These are phyloP conservation scores for Babesia ovata DNA, from an alignment of 169 alveolate genomes.

Conservation along the genomic window DNA sequence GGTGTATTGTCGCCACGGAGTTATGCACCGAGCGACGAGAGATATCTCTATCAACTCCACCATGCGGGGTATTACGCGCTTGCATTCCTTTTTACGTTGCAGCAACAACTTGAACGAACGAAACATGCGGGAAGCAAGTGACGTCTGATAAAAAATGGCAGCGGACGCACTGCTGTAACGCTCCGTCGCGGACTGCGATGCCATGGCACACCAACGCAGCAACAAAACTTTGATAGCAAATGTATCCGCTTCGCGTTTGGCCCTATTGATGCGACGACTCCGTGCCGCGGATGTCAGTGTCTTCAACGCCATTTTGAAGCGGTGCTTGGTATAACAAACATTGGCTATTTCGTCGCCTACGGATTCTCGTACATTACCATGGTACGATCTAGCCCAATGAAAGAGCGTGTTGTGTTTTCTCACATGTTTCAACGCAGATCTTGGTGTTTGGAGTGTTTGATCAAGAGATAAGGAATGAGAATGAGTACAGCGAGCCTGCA, in stretches of 20 bases:
- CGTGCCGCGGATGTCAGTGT: constrained; percentile 14
- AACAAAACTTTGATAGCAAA: constrained; percentile 12
- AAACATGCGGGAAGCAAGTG: constrained; percentile 18
- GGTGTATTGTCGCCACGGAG: constrained; percentile 16
- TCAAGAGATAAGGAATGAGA: background rate
- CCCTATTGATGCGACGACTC: constrained; percentile 2
- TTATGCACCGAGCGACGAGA: background rate
- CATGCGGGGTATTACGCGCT: background rate
- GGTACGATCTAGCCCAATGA: constrained; percentile 43
- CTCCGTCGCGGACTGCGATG: constrained; percentile 1
- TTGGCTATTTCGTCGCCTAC: constrained; percentile 28
- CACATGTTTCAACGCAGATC: background rate
- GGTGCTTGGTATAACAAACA: constrained; percentile 17
- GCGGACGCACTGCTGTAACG: constrained; percentile 12
- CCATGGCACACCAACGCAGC: constrained; percentile 24
- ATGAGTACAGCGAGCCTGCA: background rate
- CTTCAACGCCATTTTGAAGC: constrained; percentile 8
- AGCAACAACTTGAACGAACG: constrained; percentile 7
- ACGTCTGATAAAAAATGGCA: constrained; percentile 24
- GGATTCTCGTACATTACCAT: constrained; percentile 20
- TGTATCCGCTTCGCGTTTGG: constrained; percentile 16
- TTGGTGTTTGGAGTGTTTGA: background rate
- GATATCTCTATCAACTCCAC: constrained; percentile 17
- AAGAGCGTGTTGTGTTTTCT: constrained; percentile 2
- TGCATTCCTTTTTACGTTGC: background rate